Evolutionary conservation across 2,329 filamentous ascomycete genomes (phyloP), one percentile per base, ranked within the genome.

Genomic region (Curvularia spicifera): DNA sequence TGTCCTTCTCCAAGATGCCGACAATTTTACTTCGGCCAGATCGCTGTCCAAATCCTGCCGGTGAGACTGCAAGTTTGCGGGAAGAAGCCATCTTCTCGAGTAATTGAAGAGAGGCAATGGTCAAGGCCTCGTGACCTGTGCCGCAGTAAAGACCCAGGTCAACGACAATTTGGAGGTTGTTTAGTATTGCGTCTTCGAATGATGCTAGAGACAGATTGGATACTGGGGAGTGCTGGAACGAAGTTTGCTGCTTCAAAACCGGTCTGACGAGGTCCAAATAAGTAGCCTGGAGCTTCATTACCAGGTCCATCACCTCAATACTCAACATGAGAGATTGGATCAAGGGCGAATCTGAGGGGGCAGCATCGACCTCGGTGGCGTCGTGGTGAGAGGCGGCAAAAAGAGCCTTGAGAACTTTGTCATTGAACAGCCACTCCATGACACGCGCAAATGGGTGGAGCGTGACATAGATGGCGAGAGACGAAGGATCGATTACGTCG

Each of bases 391-490:
- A 86, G 10, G 90, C 86, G 56, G 86, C 84, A 76, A 97, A 94
- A 1, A 99, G 79, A 13, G 89, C 86, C 64, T 85, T 86, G 69
- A 96, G 87, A 22, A 97, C 91, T 64, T 90, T 91, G 70, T 96
- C 91, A 72, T 96, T 97, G 77, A 96, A 97, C 78, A 99, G 86
- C 93, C 95, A 98, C 73, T 99, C 95, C 91, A 98, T 97, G 15
- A 96, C 89, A 58, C 96, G 87, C 3, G 91, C 88, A 71, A 98
- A 99, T 0, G 96, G 94, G 78, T 99, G 96, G 52, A 97, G 84
- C 24, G 88, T 87, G 57, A 95, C 87, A 73, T 99, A 99, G 5
- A 85, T 84, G 49, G 88, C 86, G 4, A 98, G 81, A 55, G 91
- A 90, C 2, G 89, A 89, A 4, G 91, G 84, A 42, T 84, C 84